These are phyloP conservation scores for Suillus americanus DNA, from an alignment of 768 basidiomycete species.

Conservation along the genomic window DNA sequence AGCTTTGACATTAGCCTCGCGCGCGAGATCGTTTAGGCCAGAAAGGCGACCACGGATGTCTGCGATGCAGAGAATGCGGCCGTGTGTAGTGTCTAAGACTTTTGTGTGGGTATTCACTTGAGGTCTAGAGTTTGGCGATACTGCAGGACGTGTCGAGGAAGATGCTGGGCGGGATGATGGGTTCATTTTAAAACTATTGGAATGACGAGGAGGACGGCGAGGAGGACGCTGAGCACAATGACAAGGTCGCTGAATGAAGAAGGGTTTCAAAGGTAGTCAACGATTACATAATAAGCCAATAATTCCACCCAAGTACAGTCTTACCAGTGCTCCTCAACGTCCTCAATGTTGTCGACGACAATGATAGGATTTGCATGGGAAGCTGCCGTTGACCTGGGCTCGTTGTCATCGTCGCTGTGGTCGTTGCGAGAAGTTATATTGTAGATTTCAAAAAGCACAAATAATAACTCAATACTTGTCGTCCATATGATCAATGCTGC, in stretches of 20 bases:
- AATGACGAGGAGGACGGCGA: slow-evolving; percentile 20
- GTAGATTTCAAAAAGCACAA: neutral
- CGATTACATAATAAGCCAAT: slow-evolving; percentile 12
- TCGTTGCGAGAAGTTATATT: neutral
- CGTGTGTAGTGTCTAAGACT: slow-evolving; percentile 75
- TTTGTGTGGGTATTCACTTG: slow-evolving; percentile 74
- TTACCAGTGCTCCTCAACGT: neutral
- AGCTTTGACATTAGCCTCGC: slow-evolving; percentile 85
- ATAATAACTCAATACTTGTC: neutral
- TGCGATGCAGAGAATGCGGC: slow-evolving; percentile 91
- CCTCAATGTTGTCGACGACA: neutral
- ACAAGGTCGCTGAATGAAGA: slow-evolving; percentile 11
- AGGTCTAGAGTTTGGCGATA: slow-evolving; percentile 52
- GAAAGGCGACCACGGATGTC: slow-evolving; percentile 90
- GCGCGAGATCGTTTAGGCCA: slow-evolving; percentile 85
- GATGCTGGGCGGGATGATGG: slow-evolving; percentile 57
- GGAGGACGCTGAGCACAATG: slow-evolving; percentile 7
- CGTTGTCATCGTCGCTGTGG: neutral
- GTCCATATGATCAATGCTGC: neutral
- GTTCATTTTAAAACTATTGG: slow-evolving; percentile 45
- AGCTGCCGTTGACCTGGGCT: neutral
- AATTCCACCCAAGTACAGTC: neutral
- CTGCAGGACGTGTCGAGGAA: slow-evolving; percentile 56
- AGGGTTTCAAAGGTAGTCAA: neutral
- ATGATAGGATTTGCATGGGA: neutral